Evolutionary conservation across 495 filamentous ascomycete species (phyloP), one percentile per base, ranked within the genome.

Genomic region (Aspergillus avenaceus): DNA sequence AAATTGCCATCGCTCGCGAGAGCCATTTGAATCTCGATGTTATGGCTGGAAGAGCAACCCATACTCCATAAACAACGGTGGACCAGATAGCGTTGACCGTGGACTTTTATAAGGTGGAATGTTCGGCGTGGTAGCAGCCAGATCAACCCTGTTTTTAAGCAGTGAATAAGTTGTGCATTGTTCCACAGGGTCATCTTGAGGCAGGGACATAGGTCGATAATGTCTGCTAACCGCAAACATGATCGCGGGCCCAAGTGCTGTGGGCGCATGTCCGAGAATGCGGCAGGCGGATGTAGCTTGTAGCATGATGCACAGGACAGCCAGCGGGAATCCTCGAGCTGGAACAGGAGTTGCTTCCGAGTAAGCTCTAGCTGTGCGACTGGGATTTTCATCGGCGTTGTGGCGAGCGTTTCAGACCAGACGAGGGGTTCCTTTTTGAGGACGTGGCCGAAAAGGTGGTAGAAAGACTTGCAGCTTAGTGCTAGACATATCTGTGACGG

Each of bases 381-480:
- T 27, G 32, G 9, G 5, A 13, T 19, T 1, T 24, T 7, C 9
- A 28, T 16, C 7, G 12, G 18, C 29, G 9, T 24, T 11, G 21
- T 49, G 5, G 44, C 45, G 16, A 45, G 13, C 26, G 25, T 12
- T 16, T 23, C 29, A 41, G 49, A 45, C 44, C 49, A 52, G 21
- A 43, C 25, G 8, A 52, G 49, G 4, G n/a, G 8, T 41, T 45
- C 25, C 13, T 56, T 31, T 9, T 26, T 5, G 11, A 49, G 54
- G 22, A 49, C 25, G n/a, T 12, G 29, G 28, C 38, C 6, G n/a
- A 52, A 41, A 13, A 32, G 37, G 12, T 13, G 12, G 41, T 52
- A 49, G 1, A 52, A 45, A 18, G 38, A 12, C 21, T 56, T 52
- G 41, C 54, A 56, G 31, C 27, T 49, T 13, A 52, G 40, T 18